phyloP scores from a whole-genome alignment of 192 early-diverging fungal species.

The Umbelopsis ramanniana region DNA sequence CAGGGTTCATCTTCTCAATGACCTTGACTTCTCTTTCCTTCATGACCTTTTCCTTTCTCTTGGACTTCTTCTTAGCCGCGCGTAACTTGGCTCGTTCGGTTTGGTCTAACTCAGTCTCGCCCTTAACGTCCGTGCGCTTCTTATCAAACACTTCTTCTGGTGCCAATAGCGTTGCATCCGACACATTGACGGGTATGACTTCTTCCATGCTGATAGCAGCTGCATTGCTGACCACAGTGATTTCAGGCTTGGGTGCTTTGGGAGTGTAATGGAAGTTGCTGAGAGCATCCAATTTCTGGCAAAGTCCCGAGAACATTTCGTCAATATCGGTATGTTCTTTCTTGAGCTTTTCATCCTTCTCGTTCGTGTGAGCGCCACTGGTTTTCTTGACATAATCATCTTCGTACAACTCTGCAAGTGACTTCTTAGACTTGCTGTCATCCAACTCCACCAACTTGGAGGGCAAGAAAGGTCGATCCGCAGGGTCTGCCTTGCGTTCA shows the following conservation, averaged over 20 bases:
- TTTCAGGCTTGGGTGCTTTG: conserved; percentile 74
- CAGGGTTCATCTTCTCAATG: conserved; percentile 49
- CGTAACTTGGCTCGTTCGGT: conserved; percentile 77
- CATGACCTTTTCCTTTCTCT: conserved; percentile 61
- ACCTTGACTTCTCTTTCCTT: conserved; percentile 56
- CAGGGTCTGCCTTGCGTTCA: conserved; percentile 82
- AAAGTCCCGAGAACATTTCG: conserved; percentile 76
- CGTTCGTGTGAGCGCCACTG: conserved; percentile 58
- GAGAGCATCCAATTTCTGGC: conserved; percentile 86
- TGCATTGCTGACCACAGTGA: conserved; percentile 76
- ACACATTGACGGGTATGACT: conserved; percentile 86
- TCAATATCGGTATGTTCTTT: conserved; percentile 85
- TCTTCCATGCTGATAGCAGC: conserved; percentile 95
- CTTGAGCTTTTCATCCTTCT: conserved; percentile 75
- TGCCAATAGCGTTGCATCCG: conserved; percentile 79
- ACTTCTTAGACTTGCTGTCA: conserved; percentile 86
- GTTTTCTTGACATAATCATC: conserved; percentile 78
- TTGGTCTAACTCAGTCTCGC: conserved; percentile 77
- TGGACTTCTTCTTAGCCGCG: conserved; percentile 67
- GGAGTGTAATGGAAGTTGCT: conserved; percentile 95
- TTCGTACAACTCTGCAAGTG: conserved; percentile 92
- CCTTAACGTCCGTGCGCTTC: conserved; percentile 72
- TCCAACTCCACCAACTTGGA: conserved; percentile 79
- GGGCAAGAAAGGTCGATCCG: conserved; percentile 70
- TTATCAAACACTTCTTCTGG: conserved; percentile 92